Conservation (phyloP, 1,284 basidiomycete species). For the Puccinia triticina region DNA sequence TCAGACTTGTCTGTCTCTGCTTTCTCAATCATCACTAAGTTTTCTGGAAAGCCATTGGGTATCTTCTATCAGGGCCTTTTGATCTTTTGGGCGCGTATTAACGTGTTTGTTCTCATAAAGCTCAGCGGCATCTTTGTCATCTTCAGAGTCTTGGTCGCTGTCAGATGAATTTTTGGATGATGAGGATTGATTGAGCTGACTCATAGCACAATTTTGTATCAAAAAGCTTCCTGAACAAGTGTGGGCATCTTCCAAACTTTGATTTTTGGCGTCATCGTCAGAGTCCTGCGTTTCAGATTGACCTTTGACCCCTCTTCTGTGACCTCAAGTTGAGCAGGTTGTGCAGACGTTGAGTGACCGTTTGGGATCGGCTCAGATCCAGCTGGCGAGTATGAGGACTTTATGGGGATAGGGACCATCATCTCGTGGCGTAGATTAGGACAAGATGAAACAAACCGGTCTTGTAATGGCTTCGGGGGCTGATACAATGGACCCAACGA, state of each 20-base stretch:
- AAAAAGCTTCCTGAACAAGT: constrained; percentile 2
- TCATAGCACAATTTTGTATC: neutral
- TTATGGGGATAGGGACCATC: neutral
- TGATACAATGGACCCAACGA: neutral
- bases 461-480: neutral
- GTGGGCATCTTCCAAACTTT: neutral
- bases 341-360: neutral
- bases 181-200: neutral
- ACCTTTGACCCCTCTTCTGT: neutral
- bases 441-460: neutral
- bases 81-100: neutral
- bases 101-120: neutral
- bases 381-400: neutral
- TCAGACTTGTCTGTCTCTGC: neutral
- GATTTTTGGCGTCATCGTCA: neutral
- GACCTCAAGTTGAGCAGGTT: neutral
- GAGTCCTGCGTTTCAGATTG: neutral
- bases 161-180: neutral
- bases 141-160: neutral
- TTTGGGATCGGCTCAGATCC: neutral
- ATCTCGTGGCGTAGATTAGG: constrained; percentile 20
- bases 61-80: neutral
- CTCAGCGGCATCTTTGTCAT: neutral
- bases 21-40: neutral
- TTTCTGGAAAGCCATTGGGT: too few relatives aligned